Percentiles rank a stretch among this genome's conserved stretches.
phyloP scores from a whole-genome alignment of 148 eudicot species.

The Nyssa sinensis region DNA sequence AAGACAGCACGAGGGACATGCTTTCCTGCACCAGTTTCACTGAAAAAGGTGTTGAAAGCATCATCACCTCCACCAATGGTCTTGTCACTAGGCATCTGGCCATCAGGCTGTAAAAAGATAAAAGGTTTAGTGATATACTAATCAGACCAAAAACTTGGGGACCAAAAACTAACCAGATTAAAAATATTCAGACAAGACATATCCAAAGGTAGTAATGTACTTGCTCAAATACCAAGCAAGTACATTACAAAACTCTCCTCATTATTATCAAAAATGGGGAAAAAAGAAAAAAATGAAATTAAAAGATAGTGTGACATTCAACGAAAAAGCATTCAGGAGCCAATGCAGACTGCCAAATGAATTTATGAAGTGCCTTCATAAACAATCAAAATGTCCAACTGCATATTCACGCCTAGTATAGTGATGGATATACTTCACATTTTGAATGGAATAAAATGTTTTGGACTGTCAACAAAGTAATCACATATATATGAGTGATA shows the following conservation, averaged over 20 bases:
- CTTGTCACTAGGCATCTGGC: conserved; percentile 37
- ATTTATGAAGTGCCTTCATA: neutral
- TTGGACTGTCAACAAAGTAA: too few species aligned
- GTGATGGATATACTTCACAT: too few species aligned
- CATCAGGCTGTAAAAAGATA: conserved; percentile 21
- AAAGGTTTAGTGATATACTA: too few species aligned
- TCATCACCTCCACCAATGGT: conserved; percentile 35
- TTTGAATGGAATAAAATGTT: too few species aligned
- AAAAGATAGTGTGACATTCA: neutral
- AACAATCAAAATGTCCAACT: too few species aligned
- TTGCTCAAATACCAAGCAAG: neutral
- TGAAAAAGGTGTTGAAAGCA: conserved; percentile 38
- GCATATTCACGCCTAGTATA: too few species aligned
- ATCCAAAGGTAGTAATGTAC: neutral
- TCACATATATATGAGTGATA: too few species aligned
- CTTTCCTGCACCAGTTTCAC: conserved; percentile 37
- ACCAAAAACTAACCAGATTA: neutral
- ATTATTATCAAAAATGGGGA: too few species aligned
- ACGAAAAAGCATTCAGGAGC: neutral
- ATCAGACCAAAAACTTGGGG: neutral
- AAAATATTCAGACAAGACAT: neutral
- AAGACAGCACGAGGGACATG: conserved; percentile 33
- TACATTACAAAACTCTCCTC: neutral
- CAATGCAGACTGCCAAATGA: neutral
- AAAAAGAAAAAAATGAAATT: neutral